phyloP scores from a whole-genome alignment of 345 rosid genomes.

The Citrus mangshanensis region DNA sequence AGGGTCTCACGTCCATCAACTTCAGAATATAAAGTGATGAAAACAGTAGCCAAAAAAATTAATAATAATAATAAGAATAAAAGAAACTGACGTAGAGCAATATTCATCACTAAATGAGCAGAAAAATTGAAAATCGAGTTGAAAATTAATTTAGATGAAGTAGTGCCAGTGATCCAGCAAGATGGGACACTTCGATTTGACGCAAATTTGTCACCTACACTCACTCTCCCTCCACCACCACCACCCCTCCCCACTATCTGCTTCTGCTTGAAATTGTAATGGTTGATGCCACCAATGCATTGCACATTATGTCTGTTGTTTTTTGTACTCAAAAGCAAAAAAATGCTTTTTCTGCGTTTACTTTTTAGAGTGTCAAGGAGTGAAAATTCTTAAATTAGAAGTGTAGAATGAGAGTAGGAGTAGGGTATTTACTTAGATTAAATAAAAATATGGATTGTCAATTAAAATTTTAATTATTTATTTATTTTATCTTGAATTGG shows the following conservation, averaged over 20 bases:
- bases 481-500: too few species aligned
- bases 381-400: too few species aligned
- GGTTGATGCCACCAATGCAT: not conserved
- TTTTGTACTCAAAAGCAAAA: not conserved
- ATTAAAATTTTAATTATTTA: too few species aligned
- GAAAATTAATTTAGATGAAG: not conserved
- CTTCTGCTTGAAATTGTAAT: not conserved
- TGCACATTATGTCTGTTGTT: not conserved
- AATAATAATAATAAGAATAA: too few species aligned
- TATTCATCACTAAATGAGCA: not conserved
- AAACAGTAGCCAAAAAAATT: not conserved
- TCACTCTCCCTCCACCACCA: not conserved
- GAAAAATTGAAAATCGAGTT: not conserved
- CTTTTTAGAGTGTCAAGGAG: too few species aligned
- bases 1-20: not conserved
- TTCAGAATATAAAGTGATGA: not conserved
- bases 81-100: not conserved
- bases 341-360: too few species aligned
- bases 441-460: too few species aligned
- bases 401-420: too few species aligned
- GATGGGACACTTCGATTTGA: slow-evolving; percentile 19
- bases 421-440: too few species aligned
- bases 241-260: not conserved
- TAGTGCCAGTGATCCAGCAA: not conserved
- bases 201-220: slow-evolving; percentile 7